Percentiles rank a stretch among this genome's conserved stretches.
These are phyloP conservation scores for Elaeis guineensis DNA, from an alignment of 176 grass and related monocot genomes.

Conservation along the genomic window DNA sequence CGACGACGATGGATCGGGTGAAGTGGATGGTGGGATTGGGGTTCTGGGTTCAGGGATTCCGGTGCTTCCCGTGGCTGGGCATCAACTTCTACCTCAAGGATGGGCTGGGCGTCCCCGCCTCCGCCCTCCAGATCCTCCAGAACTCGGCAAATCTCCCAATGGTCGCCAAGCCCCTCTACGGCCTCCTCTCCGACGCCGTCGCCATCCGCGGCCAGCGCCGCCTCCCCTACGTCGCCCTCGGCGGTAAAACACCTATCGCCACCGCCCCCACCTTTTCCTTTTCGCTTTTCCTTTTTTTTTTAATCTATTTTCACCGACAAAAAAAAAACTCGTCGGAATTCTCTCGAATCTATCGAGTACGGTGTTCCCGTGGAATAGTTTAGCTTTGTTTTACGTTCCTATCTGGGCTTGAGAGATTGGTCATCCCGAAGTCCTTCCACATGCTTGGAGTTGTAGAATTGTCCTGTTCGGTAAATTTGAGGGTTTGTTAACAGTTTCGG, in stretches of 20 bases:
- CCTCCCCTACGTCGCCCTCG: slow-evolving; percentile 89
- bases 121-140: slow-evolving; percentile 86
- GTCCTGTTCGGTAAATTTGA: too few species aligned
- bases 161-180: slow-evolving; percentile 84
- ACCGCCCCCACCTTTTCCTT: not conserved
- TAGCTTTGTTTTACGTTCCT: not conserved
- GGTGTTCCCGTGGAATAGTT: slow-evolving; percentile 14
- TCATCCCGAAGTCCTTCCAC: too few species aligned
- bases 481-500: too few species aligned
- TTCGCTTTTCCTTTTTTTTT: not conserved
- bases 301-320: not conserved
- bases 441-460: too few species aligned
- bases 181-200: slow-evolving; percentile 81
- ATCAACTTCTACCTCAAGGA: slow-evolving; percentile 96
- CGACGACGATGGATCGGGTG: slow-evolving; percentile 24
- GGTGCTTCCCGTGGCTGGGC: slow-evolving; percentile 82
- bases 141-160: slow-evolving; percentile 81
- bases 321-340: too few species aligned
- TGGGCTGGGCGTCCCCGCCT: slow-evolving; percentile 61
- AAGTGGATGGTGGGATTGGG: slow-evolving; percentile 62
- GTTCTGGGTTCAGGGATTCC: slow-evolving; percentile 92
- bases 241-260: slow-evolving; percentile 28
- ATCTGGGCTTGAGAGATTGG: too few species aligned
- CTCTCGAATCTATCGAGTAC: not conserved
- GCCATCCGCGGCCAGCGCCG: slow-evolving; percentile 54